Conservation (phyloP, 2,329 filamentous ascomycete genomes). For the Pestalotiopsis sp. region DNA sequence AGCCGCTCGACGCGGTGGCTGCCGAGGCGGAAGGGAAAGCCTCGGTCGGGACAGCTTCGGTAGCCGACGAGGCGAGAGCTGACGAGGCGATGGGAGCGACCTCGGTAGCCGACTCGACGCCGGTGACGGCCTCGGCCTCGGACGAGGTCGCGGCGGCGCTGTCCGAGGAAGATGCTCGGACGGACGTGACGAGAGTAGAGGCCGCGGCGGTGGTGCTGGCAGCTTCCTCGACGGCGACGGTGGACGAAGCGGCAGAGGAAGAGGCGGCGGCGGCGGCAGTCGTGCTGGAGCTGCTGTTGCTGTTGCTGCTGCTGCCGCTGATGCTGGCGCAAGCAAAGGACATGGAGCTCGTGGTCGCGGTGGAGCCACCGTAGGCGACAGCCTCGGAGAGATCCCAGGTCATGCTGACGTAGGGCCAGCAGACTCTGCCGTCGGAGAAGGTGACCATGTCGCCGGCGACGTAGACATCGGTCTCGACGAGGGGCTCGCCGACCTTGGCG, state of each 20-base stretch:
- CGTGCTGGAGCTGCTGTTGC: neutral
- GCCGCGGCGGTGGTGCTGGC: neutral
- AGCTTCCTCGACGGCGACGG: neutral
- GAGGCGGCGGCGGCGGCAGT: conserved; percentile 7
- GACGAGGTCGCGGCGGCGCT: neutral
- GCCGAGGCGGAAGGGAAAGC: neutral
- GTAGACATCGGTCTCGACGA: conserved; percentile 55
- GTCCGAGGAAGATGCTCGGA: neutral
- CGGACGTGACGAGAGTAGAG: conserved; percentile 4
- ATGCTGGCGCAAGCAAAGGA: conserved; percentile 53
- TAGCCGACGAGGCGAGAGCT: neutral
- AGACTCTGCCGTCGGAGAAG: conserved; percentile 59
- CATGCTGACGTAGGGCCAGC: conserved; percentile 65
- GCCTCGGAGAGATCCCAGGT: conserved; percentile 48
- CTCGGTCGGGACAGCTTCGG: neutral
- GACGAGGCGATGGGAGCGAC: neutral
- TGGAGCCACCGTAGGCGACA: conserved; percentile 21
- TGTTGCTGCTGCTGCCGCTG: conserved; percentile 14
- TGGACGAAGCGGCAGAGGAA: neutral
- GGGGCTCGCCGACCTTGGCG: conserved; percentile 51
- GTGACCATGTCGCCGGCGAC: conserved; percentile 67
- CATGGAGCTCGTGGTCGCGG: conserved; percentile 43
- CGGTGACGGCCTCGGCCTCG: neutral
- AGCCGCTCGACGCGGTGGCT: neutral
- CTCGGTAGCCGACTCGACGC: neutral